These are phyloP conservation scores for cucumber (Cucumis sativus) DNA, from an alignment of 306 rosid genomes.

Conservation along the genomic window Cucumber_9930_V3 NC_026660.2:26027001-26027500, in stretches of 20 bases:
- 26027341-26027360: conserved; percentile 23
- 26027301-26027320: conserved; percentile 24
- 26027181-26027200: conserved; percentile 28
- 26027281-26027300: conserved; percentile 50
- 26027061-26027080: not conserved
- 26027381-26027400: conserved; percentile 54
- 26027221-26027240: conserved; percentile 68
- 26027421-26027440: conserved; percentile 31
- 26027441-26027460: conserved; percentile 30
- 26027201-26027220: conserved; percentile 64
- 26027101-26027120: not conserved
- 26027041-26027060: not conserved
- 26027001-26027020: not conserved
- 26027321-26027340: conserved; percentile 23
- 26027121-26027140: not conserved
- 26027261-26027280: conserved; percentile 33
- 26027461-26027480: conserved; percentile 42
- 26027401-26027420: conserved; percentile 71
- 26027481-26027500: conserved; percentile 53
- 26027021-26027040: not conserved
- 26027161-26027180: conserved; percentile 25
- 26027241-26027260: conserved; percentile 32
- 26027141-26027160: conserved; percentile 7
- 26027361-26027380: conserved; percentile 33
- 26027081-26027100: not conserved